Conservation (phyloP, 768 basidiomycete species). For the Phanerochaete sordida region DNA sequence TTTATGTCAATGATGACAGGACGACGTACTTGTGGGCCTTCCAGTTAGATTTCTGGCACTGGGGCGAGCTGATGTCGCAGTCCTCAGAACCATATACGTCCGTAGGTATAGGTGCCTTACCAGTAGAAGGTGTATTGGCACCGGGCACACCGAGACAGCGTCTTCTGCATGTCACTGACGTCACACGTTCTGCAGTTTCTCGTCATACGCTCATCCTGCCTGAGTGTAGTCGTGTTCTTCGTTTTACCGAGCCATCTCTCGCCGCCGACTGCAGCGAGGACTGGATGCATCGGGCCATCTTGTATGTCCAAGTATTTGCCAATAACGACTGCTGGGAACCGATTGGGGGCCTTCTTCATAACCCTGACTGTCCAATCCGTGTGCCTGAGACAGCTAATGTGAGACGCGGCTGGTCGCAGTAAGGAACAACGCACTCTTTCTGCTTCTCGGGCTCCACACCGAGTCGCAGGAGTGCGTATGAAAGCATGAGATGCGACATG, state of each 20-base stretch:
- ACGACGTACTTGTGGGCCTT: constrained; percentile 21
- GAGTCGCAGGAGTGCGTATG: constrained; percentile 16
- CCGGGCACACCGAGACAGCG: constrained; percentile 16
- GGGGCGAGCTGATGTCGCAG: constrained; percentile 14
- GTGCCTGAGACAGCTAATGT: background rate
- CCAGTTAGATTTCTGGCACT: constrained; percentile 25
- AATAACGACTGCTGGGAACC: background rate
- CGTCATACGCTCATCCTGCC: constrained; percentile 14
- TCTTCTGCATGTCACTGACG: constrained; percentile 14
- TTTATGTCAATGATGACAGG: no score
- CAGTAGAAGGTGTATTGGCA: constrained; percentile 26
- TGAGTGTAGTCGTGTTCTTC: constrained; percentile 10
- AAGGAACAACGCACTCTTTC: constrained; percentile 13
- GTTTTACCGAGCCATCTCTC: constrained; percentile 13
- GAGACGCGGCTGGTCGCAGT: background rate
- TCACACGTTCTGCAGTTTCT: constrained; percentile 18
- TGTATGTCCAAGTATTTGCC: background rate
- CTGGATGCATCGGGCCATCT: constrained; percentile 9
- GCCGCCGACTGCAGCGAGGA: constrained; percentile 18
- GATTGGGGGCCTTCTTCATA: constrained; percentile 20
- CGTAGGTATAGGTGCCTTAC: constrained; percentile 5
- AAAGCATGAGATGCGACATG: constrained; percentile 3
- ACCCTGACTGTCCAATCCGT: constrained; percentile 16
- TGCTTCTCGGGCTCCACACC: constrained; percentile 10
- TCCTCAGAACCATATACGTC: background rate